These are phyloP conservation scores for Kwoniella botswanensis DNA, from an alignment of 768 basidiomycete species.

Conservation along the genomic window DNA sequence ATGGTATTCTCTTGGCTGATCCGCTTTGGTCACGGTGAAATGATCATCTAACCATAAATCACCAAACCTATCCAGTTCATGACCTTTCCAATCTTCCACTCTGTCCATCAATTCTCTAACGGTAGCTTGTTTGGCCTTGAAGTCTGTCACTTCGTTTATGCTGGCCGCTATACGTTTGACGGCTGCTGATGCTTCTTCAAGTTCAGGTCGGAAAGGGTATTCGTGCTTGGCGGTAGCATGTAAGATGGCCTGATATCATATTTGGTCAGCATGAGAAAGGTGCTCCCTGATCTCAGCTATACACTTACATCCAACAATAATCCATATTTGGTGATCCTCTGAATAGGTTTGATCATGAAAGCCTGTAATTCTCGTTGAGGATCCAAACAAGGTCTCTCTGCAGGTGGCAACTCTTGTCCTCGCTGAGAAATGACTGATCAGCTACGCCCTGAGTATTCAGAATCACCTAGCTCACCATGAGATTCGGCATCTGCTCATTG, in stretches of 20 bases:
- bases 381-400: slow-evolving; percentile 47
- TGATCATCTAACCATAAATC: slow-evolving; percentile 91
- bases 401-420: slow-evolving; percentile 40
- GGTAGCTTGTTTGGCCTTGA: slow-evolving; percentile 84
- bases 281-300: slow-evolving; percentile 15
- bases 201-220: slow-evolving; percentile 65
- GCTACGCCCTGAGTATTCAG: background rate
- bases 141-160: slow-evolving; percentile 95
- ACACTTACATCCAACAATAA: slow-evolving; percentile 81
- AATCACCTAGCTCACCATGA: slow-evolving; percentile 68
- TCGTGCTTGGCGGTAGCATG: slow-evolving; percentile 50
- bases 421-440: slow-evolving; percentile 17
- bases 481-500: slow-evolving; percentile 81
- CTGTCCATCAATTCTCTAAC: slow-evolving; percentile 82
- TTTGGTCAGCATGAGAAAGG: background rate
- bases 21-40: slow-evolving; percentile 93
- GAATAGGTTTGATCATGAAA: slow-evolving; percentile 97
- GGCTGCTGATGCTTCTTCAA: slow-evolving; percentile 80
- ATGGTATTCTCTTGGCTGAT: slow-evolving; percentile 95
- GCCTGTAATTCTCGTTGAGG: slow-evolving; percentile 75
- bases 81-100: slow-evolving; percentile 99
- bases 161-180: slow-evolving; percentile 92
- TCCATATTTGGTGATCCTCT: slow-evolving; percentile 98
- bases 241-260: slow-evolving; percentile 38
- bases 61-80: slow-evolving; percentile 92